Percentiles rank a stretch among this genome's conserved stretches.
phyloP scores from a whole-genome alignment of 1,284 basidiomycete species.

The Jaminaea rosea region DNA sequence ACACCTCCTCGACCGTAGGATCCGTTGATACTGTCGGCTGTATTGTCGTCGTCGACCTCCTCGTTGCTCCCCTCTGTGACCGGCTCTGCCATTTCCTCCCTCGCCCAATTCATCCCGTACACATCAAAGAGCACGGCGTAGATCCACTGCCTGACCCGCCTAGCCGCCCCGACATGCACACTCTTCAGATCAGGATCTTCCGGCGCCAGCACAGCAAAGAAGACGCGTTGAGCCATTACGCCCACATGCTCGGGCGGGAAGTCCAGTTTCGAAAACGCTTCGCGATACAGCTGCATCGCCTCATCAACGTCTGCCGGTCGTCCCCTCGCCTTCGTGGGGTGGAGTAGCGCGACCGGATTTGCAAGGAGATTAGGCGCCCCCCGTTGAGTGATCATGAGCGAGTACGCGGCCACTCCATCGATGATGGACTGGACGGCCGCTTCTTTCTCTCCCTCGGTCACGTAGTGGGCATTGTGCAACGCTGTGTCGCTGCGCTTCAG shows the following conservation, averaged over 20 bases:
- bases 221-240: slow-evolving; percentile 16
- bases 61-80: background rate
- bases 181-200: slow-evolving; percentile 32
- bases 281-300: slow-evolving; percentile 12
- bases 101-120: slow-evolving; percentile 36
- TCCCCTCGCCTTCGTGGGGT: background rate
- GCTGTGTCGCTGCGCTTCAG: background rate
- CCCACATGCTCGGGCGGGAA: slow-evolving; percentile 18
- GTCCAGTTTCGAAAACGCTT: slow-evolving; percentile 14
- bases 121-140: slow-evolving; percentile 23
- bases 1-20: background rate
- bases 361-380: slow-evolving; percentile 15
- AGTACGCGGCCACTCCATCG: slow-evolving; percentile 30
- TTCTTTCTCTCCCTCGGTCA: slow-evolving; percentile 22
- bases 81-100: slow-evolving; percentile 26
- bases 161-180: slow-evolving; percentile 17
- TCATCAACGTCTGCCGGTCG: no score
- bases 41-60: slow-evolving; percentile 4
- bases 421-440: slow-evolving; percentile 26
- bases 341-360: no score
- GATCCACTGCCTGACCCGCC: slow-evolving; percentile 20
- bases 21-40: background rate
- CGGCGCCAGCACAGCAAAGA: slow-evolving; percentile 10
- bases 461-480: slow-evolving; percentile 14
- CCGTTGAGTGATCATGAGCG: slow-evolving; percentile 16